Conservation (phyloP, 2,329 filamentous ascomycete species). For the Colletotrichum camelliae region DNA sequence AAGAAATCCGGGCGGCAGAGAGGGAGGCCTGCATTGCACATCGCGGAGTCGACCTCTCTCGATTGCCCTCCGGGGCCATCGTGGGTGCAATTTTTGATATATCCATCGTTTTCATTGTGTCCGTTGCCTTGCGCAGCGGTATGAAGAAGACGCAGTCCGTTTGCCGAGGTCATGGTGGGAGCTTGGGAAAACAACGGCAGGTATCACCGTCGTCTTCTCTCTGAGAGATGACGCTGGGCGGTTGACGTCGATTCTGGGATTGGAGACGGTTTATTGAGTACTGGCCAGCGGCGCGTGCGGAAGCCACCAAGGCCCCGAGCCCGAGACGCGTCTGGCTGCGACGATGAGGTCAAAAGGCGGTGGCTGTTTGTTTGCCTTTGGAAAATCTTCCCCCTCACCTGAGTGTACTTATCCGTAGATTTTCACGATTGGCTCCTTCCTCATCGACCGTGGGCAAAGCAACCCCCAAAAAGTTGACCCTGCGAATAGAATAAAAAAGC, state of each 20-base stretch:
- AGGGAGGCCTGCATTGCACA: constrained; percentile 59
- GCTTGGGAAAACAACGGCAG: too few species aligned
- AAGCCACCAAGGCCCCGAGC: neutral
- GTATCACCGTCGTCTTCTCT: too few species aligned
- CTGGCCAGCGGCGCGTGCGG: neutral
- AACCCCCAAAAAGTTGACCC: neutral
- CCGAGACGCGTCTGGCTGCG: neutral
- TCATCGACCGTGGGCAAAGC: neutral
- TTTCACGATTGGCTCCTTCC: neutral
- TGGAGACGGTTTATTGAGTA: too few species aligned
- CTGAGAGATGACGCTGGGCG: too few species aligned
- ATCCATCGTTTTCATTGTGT: constrained; percentile 26
- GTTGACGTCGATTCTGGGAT: too few species aligned
- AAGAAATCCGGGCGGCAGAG: constrained; percentile 45
- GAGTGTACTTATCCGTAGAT: neutral
- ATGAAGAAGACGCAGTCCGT: constrained; percentile 1
- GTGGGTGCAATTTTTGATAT: constrained; percentile 21
- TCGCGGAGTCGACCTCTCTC: constrained; percentile 27
- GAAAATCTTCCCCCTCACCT: neutral
- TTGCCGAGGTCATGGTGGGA: too few species aligned
- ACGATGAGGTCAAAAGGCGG: neutral
- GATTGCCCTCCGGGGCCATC: constrained; percentile 24
- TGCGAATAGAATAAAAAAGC: neutral
- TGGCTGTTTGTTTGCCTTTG: neutral
- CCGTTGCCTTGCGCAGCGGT: constrained; percentile 23